These are phyloP conservation scores for Rhizophagus clarus DNA, from an alignment of 192 early-diverging fungal genomes.

Conservation along the genomic window DNA sequence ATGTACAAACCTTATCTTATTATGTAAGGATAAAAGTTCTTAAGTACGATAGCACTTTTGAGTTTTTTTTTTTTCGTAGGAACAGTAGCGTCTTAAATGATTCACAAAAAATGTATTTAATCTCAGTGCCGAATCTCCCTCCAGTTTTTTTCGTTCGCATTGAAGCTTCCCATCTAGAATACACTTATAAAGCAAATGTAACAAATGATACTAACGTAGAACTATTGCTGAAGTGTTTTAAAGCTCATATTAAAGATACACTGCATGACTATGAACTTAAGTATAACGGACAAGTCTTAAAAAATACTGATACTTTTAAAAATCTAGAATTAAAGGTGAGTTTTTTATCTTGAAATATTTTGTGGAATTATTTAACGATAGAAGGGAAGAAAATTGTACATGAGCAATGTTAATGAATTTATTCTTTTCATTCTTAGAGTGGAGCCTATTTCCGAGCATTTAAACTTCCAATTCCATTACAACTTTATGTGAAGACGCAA, in stretches of 20 bases:
- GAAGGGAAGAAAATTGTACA: neutral
- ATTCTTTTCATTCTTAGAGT: neutral
- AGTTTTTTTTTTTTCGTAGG: no score
- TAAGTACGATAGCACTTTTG: no score
- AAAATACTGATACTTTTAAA: slow-evolving; percentile 6
- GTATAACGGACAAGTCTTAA: neutral
- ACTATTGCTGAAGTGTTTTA: neutral
- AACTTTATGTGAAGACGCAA: slow-evolving; percentile 72
- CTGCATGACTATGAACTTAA: neutral
- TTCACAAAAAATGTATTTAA: slow-evolving; percentile 4
- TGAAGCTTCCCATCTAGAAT: neutral
- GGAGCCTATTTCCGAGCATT: neutral
- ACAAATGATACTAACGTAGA: neutral
- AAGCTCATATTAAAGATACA: neutral
- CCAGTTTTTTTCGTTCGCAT: neutral
- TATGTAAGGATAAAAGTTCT: no score
- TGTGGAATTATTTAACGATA: neutral
- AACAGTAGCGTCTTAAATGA: no score
- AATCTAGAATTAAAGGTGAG: neutral
- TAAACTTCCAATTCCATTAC: slow-evolving; percentile 40
- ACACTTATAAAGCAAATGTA: slow-evolving; percentile 4
- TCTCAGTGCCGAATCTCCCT: neutral
- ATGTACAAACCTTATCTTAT: no score
- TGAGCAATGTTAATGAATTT: neutral
- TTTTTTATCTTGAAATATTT: neutral